A percentile compares a stretch with the other conserved stretches of the same genome.
Evolutionary conservation across 306 rosid species (phyloP).

Genomic region (Morella rubra): DNA sequence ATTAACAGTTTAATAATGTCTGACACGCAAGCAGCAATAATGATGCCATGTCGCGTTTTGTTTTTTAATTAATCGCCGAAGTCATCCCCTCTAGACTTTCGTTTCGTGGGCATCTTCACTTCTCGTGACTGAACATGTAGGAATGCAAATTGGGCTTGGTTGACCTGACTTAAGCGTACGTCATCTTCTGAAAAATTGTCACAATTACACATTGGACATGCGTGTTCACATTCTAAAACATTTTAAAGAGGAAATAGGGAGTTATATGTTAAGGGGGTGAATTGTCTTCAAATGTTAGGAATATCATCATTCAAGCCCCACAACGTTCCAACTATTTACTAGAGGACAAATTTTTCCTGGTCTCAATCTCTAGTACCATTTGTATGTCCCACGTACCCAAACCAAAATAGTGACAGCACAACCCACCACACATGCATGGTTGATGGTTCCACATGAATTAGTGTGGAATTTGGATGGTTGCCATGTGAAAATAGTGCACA

Average conservation of each 20-base stretch:
- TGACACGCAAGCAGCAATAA: constrained; percentile 38
- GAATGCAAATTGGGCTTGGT: constrained; percentile 24
- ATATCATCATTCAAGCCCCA: background rate
- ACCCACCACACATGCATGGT: background rate
- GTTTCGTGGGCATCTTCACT: background rate
- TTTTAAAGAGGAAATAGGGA: background rate
- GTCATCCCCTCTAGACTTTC: constrained; percentile 9
- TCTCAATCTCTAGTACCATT: background rate
- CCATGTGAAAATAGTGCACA: background rate
- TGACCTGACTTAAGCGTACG: constrained; percentile 27
- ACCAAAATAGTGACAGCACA: background rate
- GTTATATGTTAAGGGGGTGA: background rate
- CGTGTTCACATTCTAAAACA: constrained; percentile 18
- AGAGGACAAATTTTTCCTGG: background rate
- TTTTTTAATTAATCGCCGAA: constrained; percentile 25
- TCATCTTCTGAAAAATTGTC: background rate
- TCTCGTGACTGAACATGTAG: constrained; percentile 8
- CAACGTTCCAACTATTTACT: background rate
- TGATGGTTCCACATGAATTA: background rate
- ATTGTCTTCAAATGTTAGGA: background rate
- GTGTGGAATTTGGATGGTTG: background rate
- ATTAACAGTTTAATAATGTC: constrained; percentile 19
- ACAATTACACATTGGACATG: background rate
- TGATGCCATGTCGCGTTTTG: constrained; percentile 28
- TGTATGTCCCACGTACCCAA: constrained; percentile 14